phyloP scores from a whole-genome alignment of 2,329 filamentous ascomycete genomes.

The Trichophyton verrucosum region DNA sequence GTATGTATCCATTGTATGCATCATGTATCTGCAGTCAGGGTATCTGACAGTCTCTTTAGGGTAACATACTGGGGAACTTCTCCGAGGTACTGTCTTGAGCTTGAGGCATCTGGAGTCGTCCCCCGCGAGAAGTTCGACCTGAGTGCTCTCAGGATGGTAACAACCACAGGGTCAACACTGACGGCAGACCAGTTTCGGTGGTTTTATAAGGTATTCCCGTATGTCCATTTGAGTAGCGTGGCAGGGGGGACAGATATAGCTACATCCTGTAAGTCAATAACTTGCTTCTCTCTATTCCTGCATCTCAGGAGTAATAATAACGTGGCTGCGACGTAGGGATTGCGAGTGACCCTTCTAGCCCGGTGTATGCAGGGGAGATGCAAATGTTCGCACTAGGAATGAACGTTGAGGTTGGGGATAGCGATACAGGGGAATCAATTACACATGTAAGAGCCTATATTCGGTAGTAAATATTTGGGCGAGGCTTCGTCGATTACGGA shows the following conservation, averaged over 20 bases:
- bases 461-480: neutral
- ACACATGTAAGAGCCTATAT: conserved; percentile 13
- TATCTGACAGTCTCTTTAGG: conserved; percentile 1
- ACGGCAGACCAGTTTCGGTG: conserved; percentile 34
- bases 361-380: conserved; percentile 35
- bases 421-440: conserved; percentile 26
- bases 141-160: conserved; percentile 30
- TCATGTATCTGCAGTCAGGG: neutral
- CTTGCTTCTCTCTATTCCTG: neutral
- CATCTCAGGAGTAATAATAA: neutral
- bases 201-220: conserved; percentile 34
- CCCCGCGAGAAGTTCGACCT: conserved; percentile 30
- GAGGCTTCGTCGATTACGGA: neutral
- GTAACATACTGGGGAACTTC: conserved; percentile 35
- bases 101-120: conserved; percentile 25
- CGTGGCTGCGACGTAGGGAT: conserved; percentile 13
- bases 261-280: conserved; percentile 22
- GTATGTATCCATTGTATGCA: conserved; percentile 5
- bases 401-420: conserved; percentile 36
- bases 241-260: conserved; percentile 39
- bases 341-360: conserved; percentile 32
- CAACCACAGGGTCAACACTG: conserved; percentile 35
- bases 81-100: conserved; percentile 35
- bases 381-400: conserved; percentile 36
- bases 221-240: conserved; percentile 30